These are phyloP conservation scores for Lenwebbia sp. DNA, from an alignment of 345 rosid species.

Conservation along the genomic window DNA sequence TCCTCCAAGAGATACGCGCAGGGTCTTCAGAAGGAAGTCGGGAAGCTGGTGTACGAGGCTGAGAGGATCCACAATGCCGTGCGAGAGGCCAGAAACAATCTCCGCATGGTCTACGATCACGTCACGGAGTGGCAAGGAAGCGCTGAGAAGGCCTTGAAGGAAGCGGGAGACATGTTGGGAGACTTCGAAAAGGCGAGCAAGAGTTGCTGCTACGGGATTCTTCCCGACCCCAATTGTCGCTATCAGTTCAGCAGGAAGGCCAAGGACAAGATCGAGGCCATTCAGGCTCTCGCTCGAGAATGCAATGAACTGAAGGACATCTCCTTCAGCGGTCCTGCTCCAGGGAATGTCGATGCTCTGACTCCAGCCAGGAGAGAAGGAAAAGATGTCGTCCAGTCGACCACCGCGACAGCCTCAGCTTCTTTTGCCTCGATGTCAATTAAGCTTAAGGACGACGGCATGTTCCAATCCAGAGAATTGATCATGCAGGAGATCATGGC, in stretches of 20 bases:
- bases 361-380: not conserved
- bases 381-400: not conserved
- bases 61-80: too few relatives aligned
- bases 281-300: not conserved
- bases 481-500: not conserved
- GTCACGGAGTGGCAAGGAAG: not conserved
- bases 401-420: not conserved
- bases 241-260: not conserved
- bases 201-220: accelerated
- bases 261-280: accelerated
- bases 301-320: not conserved
- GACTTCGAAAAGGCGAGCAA: not conserved
- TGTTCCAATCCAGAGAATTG: not conserved
- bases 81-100: not conserved
- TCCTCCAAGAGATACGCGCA: not conserved
- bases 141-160: not conserved
- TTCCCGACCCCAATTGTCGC: not conserved
- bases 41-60: not conserved
- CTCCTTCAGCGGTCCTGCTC: not conserved
- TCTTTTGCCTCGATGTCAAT: not conserved
- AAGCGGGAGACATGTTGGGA: not conserved
- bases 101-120: accelerated
- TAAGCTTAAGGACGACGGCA: not conserved
- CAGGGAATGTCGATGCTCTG: not conserved
- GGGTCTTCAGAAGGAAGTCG: not conserved